Evolutionary conservation across 2,329 filamentous ascomycete genomes (phyloP).

Genomic region (Xylaria digitata): DNA sequence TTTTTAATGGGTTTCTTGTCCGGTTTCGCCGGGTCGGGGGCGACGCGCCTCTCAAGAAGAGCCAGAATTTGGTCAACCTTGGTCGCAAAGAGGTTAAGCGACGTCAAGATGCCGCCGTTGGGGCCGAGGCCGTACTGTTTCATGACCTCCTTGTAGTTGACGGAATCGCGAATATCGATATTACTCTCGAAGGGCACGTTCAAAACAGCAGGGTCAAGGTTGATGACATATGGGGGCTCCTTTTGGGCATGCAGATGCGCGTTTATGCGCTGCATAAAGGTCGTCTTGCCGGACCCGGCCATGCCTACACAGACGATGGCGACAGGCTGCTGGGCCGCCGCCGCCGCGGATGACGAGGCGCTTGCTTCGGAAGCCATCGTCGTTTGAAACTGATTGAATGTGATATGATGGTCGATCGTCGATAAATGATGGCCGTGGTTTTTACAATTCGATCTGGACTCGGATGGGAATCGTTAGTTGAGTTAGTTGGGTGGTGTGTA

Average conservation of each 20-base stretch:
- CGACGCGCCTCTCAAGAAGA: constrained; percentile 88
- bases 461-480: not conserved
- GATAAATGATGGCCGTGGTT: not conserved
- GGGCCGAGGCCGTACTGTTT: constrained; percentile 98
- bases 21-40: constrained; percentile 69
- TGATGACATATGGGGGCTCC: constrained; percentile 91
- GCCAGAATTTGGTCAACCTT: constrained; percentile 96
- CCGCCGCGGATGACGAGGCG: constrained; percentile 32
- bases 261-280: constrained; percentile 99
- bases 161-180: constrained; percentile 98
- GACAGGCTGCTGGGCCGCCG: constrained; percentile 41
- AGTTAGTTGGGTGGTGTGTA: not conserved
- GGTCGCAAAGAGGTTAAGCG: constrained; percentile 94
- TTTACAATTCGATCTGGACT: no score
- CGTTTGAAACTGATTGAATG: not conserved
- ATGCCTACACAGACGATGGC: constrained; percentile 96
- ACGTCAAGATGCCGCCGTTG: constrained; percentile 96
- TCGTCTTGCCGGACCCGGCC: constrained; percentile 99
- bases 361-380: constrained; percentile 35
- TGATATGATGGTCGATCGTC: not conserved
- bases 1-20: constrained; percentile 76
- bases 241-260: constrained; percentile 86
- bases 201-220: constrained; percentile 94
- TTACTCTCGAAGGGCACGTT: constrained; percentile 95
- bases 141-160: constrained; percentile 99